A percentile compares a stretch with the other conserved stretches of the same genome.
phyloP scores from a whole-genome alignment of 2,329 filamentous ascomycete species.

The Aureobasidium subglaciale region DNA sequence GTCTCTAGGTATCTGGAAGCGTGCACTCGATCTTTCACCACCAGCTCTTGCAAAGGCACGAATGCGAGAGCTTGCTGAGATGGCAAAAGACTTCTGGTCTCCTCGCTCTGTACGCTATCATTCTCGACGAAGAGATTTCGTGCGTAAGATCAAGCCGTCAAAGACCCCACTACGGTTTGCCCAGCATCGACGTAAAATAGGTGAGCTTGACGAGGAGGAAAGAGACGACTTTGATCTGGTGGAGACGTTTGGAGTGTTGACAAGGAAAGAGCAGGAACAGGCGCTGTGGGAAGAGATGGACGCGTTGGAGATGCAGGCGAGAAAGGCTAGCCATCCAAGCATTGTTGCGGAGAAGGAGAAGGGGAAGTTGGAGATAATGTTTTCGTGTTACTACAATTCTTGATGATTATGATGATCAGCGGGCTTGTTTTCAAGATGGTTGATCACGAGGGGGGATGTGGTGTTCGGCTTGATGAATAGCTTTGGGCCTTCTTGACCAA shows the following conservation, averaged over 20 bases:
- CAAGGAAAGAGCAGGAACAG: neutral
- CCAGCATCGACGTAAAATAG: conserved; percentile 27
- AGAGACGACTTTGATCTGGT: conserved; percentile 32
- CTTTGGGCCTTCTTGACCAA: neutral
- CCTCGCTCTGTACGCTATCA: conserved; percentile 33
- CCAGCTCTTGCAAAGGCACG: conserved; percentile 29
- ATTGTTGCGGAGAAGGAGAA: neutral
- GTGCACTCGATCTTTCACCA: conserved; percentile 28
- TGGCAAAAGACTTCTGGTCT: conserved; percentile 39
- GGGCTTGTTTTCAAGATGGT: no score
- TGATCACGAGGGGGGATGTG: neutral
- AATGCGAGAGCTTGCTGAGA: conserved; percentile 34
- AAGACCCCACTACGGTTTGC: conserved; percentile 37
- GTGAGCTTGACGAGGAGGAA: conserved; percentile 32
- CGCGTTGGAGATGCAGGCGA: neutral
- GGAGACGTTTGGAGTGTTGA: conserved; percentile 11
- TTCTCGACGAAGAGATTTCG: conserved; percentile 33
- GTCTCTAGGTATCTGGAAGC: conserved; percentile 30
- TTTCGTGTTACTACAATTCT: conserved; percentile 8
- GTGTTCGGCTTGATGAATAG: no score
- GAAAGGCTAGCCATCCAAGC: neutral
- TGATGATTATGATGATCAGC: neutral
- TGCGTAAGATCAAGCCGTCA: conserved; percentile 33
- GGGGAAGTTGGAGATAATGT: conserved; percentile 3
- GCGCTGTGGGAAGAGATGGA: neutral